Evolutionary conservation across 805 yeast species (phyloP), one percentile per base, ranked within the genome.

Genomic region (Ogataea dorogensis): DNA sequence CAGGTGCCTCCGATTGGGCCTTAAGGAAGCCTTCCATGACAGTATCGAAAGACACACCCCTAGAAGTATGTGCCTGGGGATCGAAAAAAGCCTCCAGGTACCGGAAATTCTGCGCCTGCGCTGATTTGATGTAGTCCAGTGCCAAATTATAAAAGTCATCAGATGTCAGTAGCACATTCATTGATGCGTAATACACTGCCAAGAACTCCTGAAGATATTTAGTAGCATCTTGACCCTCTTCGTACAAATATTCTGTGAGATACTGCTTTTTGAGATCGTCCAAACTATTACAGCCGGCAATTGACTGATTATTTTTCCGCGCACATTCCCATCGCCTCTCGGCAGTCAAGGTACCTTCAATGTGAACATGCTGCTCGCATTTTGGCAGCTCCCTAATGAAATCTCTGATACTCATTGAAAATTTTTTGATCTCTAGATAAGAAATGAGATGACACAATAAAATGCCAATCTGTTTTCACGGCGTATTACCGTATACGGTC

Each of bases 21-120:
- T 59, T 53, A 40, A 63, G 44, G 33, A 68, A 59, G 0, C 73
- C 74, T 14, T 46, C 44, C 33, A 68, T 63, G 5, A 69, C 70
- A 8, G 50, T 46, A 13, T 65, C 66, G 18, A 68, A 51, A 14
- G 52, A 38, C 14, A 68, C 54, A 6, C 68, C 71, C 34, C 73
- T 50, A 31, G 66, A 69, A 14, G 67, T 60, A 45, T 69, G 74
- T 13, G 69, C 73, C 45, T 69, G 74, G 10, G 74, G 74, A 37
- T 69, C 74, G 36, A 69, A 69, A 43, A 68, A 69, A 5, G 63
- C 72, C 51, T 69, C 74, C 5, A 69, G 63, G 51, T 68, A 71
- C 37, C 53, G 49, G 33, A 72, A 64, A 3, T 68, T 67, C 50
- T 67, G 70, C 9, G 38, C n/a, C 36, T 56, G 43, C 12, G 73